phyloP scores from a whole-genome alignment of 345 rosid species.

The Populus nigra region DNA sequence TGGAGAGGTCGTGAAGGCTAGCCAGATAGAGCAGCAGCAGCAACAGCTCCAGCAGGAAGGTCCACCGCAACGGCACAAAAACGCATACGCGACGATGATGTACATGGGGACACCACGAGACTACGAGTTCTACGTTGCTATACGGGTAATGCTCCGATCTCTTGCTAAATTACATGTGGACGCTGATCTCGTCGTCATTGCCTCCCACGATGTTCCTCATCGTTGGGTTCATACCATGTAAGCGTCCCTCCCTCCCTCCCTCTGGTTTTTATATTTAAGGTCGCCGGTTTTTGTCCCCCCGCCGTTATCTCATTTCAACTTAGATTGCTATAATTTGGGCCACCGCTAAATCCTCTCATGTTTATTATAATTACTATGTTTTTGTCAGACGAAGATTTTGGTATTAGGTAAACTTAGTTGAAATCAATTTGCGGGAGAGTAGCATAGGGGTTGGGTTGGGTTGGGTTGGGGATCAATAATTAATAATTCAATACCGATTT shows the following conservation, averaged over 20 bases:
- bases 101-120: slow-evolving; percentile 98
- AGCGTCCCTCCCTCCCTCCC: slow-evolving; percentile 23
- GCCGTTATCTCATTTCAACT: neutral
- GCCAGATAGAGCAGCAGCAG: neutral
- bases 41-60: slow-evolving; percentile 2
- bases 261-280: neutral
- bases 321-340: neutral
- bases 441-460: neutral
- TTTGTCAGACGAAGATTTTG: neutral
- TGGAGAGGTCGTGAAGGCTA: slow-evolving; percentile 10
- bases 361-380: neutral
- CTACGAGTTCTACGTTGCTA: slow-evolving; percentile 93
- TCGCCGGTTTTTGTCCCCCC: neutral
- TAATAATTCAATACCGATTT: neutral
- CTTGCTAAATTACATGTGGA: slow-evolving; percentile 56
- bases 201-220: slow-evolving; percentile 85
- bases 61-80: slow-evolving; percentile 39
- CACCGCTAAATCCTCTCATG: neutral
- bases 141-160: slow-evolving; percentile 88
- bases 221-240: slow-evolving; percentile 77
- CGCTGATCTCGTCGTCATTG: slow-evolving; percentile 95
- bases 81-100: slow-evolving; percentile 99
- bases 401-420: neutral
- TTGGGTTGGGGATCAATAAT: neutral
- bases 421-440: neutral